phyloP scores from a whole-genome alignment of 352 stramenopile species.

The Globisporangium acanthophoron region DNA sequence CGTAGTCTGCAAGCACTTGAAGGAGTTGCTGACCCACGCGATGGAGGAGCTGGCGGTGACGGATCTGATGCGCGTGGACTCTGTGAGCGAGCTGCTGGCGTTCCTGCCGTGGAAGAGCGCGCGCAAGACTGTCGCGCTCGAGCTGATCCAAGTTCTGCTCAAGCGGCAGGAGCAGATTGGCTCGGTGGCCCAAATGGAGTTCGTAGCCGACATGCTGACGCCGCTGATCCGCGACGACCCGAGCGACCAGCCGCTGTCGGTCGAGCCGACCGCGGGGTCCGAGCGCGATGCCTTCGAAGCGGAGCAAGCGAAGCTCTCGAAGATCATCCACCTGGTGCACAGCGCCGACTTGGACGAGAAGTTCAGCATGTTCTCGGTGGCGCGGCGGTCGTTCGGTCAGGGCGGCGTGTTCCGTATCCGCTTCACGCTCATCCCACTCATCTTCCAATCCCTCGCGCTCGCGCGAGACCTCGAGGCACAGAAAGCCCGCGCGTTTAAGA shows the following conservation, averaged over 20 bases:
- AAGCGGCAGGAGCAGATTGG: slow-evolving; percentile 27
- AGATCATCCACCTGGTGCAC: slow-evolving; percentile 92
- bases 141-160: slow-evolving; percentile 43
- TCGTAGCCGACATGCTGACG: slow-evolving; percentile 73
- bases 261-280: slow-evolving; percentile 13
- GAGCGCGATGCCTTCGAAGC: slow-evolving; percentile 56
- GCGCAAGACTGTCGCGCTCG: slow-evolving; percentile 46
- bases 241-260: slow-evolving; percentile 23
- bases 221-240: slow-evolving; percentile 88
- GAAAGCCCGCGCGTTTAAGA: slow-evolving; percentile 12
- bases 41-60: slow-evolving; percentile 24
- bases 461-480: slow-evolving; percentile 36
- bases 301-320: slow-evolving; percentile 90
- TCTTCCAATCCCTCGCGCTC: slow-evolving; percentile 89
- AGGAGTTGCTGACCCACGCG: slow-evolving; percentile 12
- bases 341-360: slow-evolving; percentile 60
- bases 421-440: slow-evolving; percentile 91
- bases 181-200: slow-evolving; percentile 37
- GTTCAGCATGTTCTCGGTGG: slow-evolving; percentile 55
- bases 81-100: slow-evolving; percentile 29
- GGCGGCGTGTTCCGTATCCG: slow-evolving; percentile 87
- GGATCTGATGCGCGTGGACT: slow-evolving; percentile 33
- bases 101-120: slow-evolving; percentile 47
- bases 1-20: slow-evolving; percentile 6
- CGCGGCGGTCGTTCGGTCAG: slow-evolving; percentile 70